phyloP scores from a whole-genome alignment of 1,284 basidiomycete genomes.

The Coniophora puteana region DNA sequence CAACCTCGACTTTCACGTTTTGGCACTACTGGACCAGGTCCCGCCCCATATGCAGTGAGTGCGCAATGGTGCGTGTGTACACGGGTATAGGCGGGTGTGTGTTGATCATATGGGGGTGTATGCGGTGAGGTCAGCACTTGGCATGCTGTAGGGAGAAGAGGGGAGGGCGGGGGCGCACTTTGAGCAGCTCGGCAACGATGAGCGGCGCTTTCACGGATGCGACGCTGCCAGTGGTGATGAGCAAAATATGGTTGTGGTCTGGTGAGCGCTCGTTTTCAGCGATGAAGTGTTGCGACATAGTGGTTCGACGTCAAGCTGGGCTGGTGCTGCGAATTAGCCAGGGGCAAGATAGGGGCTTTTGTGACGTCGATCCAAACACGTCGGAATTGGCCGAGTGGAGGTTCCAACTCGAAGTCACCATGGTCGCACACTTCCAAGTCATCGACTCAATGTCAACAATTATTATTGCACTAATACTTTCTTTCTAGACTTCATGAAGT shows the following conservation, averaged over 20 bases:
- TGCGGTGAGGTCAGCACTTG: not conserved
- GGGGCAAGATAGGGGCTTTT: conserved; percentile 4
- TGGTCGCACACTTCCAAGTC: too few relatives aligned
- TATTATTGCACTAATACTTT: too few relatives aligned
- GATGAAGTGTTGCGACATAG: conserved; percentile 30
- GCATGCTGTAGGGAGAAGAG: conserved; percentile 5
- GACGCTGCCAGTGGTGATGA: conserved; percentile 91
- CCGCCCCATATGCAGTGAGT: too few relatives aligned
- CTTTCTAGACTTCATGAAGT: too few relatives aligned
- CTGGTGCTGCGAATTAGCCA: not conserved
- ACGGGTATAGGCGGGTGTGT: too few relatives aligned
- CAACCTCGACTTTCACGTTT: conserved; percentile 80
- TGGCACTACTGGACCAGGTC: conserved; percentile 51
- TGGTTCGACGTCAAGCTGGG: not conserved
- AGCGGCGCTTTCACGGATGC: conserved; percentile 92
- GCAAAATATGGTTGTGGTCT: conserved; percentile 64
- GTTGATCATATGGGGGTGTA: too few relatives aligned
- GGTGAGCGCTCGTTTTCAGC: conserved; percentile 40
- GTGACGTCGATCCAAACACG: conserved; percentile 1
- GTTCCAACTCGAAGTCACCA: too few relatives aligned
- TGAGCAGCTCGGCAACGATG: conserved; percentile 75
- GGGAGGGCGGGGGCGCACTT: conserved; percentile 45
- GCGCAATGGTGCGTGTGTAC: too few relatives aligned
- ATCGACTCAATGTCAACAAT: too few relatives aligned
- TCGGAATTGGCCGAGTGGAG: too few relatives aligned